These are phyloP conservation scores for Berkeleyomyces basicola DNA, from an alignment of 2,329 filamentous ascomycete genomes.

Conservation along the genomic window DNA sequence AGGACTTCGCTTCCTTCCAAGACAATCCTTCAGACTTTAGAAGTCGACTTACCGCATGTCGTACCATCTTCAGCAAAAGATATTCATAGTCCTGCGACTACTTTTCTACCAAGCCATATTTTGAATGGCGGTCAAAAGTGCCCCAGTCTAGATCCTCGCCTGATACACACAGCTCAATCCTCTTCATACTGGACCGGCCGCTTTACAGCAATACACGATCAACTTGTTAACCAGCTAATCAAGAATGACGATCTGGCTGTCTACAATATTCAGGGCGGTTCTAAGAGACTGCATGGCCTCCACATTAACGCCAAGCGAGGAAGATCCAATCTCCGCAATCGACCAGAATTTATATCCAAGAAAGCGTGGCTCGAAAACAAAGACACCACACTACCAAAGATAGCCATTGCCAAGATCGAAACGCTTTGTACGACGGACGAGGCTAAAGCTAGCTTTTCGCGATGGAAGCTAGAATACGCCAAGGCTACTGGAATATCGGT, in stretches of 20 bases:
- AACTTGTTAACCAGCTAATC: constrained; percentile 15
- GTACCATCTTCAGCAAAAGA: not conserved
- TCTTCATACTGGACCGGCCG: constrained; percentile 46
- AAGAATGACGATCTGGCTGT: constrained; percentile 10
- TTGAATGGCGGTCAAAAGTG: not conserved
- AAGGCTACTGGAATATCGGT: constrained; percentile 9
- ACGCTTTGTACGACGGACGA: constrained; percentile 12
- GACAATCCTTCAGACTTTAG: not conserved
- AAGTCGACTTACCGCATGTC: not conserved
- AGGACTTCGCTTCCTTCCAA: not conserved
- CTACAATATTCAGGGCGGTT: constrained; percentile 10
- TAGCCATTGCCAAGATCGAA: constrained; percentile 11
- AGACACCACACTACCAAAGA: constrained; percentile 5
- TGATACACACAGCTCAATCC: constrained; percentile 27
- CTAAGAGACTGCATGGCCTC: constrained; percentile 8
- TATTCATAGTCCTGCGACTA: not conserved
- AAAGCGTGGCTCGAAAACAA: constrained; percentile 1
- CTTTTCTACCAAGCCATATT: not conserved
- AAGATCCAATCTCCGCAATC: constrained; percentile 6
- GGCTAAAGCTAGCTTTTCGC: constrained; percentile 7
- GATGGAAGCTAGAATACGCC: constrained; percentile 7
- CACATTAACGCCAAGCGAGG: constrained; percentile 4
- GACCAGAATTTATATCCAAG: constrained; percentile 12
- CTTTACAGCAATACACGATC: constrained; percentile 40
- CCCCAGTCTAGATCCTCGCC: constrained; percentile 16